Evolutionary conservation across 23 red algal genomes (phyloP), one percentile per base, ranked within the genome.

Genomic region (Gracilaria caudata): DNA sequence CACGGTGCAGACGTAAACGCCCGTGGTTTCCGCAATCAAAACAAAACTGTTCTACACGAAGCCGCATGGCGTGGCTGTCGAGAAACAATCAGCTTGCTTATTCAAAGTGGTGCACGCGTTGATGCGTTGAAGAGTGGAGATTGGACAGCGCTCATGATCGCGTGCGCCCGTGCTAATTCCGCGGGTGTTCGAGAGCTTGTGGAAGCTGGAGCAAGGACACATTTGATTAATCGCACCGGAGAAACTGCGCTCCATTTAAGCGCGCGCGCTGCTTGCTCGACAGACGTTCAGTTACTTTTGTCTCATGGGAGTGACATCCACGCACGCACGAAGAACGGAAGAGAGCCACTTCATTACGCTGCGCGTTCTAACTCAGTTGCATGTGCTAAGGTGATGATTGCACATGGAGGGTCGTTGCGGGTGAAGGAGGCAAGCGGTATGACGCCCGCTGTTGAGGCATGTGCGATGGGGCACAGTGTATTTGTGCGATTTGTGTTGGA

Each of bases 81-180:
- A 39, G n/a, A 13, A 24, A 66, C 45, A 24, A 44, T 73, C 11
- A 43, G 32, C 23, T 20, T 68, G 8, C 84, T 88, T 4, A 10
- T 88, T 77, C 44, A 75, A 30, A 30, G 53, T 33, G 66, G 66
- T 11, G 84, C 84, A 6, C 73, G 45, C 35, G 84, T 88, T 25
- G 71, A 88, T 24, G 73, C 76, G 5, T 40, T 80, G 33, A 88
- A 88, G 32, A 88, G 84, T 60, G 84, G 84, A 21, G 84, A 88
- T n/a, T 88, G 84, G 84, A 88, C 84, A 35, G 33, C 84, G 0
- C 84, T 88, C 36, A 88, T 88, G 84, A 34, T 88, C 17, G 84
- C 84, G 0, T 59, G 44, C 28, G 56, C 58, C 1, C 34, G 57
- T 2, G 84, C 61, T 0, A 64, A 68, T 24, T 2, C 23, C 37